Base-by-base conservation (phyloP, 2,329 filamentous ascomycete species). In the Phialocephala sp. region DNA sequence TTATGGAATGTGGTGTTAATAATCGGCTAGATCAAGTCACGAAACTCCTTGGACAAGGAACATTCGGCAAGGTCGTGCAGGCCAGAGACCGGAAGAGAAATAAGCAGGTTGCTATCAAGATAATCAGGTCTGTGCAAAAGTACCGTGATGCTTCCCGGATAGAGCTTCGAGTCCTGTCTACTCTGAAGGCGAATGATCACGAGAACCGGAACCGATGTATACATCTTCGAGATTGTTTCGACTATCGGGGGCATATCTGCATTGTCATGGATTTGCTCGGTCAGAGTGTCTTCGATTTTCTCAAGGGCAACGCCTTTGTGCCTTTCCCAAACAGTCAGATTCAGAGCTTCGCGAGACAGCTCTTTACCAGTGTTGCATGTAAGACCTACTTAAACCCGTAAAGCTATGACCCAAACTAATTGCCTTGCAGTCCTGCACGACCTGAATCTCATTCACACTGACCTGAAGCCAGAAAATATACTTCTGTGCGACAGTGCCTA, bases 321-420 rank as follows among this genome's bases (percentile, higher is more conserved):
- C 95, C 95, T 0, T 99, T 99, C 75, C 95, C 95, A 14, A 98
- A 96, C 83, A 97, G 94, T 71, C 95, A 99, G 79, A 99, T 99
- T 66, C 95, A 98, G 78, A 94, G 88, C 77, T 98, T 99, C 83
- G 95, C 95, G 57, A 89, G 94, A 59, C 95, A 99, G 77, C 83
- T 99, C 18, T 91, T 99, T 68, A 98, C 94, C n/a, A 98, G 94
- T 75, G 96, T 99, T 75, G 95, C 95, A 65, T 99, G 93, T 97
- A 82, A 84, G 92, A 88, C 59, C 52, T 54, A n/a, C 11, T 35
- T 14, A 18, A 35, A 37, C 1, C 27, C 56, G 50, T 60, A 27
- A 36, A 54, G 14, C n/a, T 37, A 63, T 11, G 50, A 20, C 64
- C 11, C 1, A 22, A 59, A 63, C 66, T 75, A 69, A 78, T 63